Evolutionary conservation across 2,329 filamentous ascomycete genomes (phyloP).

Genomic region (Pezizomycotina sp.): DNA sequence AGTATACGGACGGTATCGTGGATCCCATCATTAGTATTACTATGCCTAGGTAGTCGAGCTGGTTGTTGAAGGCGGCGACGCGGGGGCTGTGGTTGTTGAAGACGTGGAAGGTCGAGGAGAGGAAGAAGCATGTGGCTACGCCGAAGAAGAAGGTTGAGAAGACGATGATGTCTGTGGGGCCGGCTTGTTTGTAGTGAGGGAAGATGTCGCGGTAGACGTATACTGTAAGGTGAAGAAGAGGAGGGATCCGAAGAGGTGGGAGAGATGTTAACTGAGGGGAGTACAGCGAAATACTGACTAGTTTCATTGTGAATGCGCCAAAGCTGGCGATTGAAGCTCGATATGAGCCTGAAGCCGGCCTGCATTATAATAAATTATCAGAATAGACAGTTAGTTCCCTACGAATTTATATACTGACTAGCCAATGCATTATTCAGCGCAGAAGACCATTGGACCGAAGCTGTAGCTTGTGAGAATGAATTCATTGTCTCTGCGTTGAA

Average conservation of each 20-base stretch:
- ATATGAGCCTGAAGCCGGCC: conserved; percentile 27
- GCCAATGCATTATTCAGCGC: too few species aligned
- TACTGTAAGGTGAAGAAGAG: conserved; percentile 31
- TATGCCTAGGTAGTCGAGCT: conserved; percentile 46
- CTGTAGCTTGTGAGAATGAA: too few species aligned
- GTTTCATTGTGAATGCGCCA: conserved; percentile 29
- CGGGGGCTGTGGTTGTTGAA: conserved; percentile 39
- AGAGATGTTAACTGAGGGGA: conserved; percentile 33
- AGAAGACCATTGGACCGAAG: too few species aligned
- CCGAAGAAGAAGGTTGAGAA: conserved; percentile 33
- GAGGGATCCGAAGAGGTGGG: conserved; percentile 32
- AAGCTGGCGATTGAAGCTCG: conserved; percentile 20
- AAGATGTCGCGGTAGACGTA: conserved; percentile 30
- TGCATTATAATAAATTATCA: conserved; percentile 22
- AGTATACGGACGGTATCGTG: conserved; percentile 43
- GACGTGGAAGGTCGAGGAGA: conserved; percentile 39
- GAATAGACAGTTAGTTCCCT: too few species aligned
- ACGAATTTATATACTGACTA: too few species aligned
- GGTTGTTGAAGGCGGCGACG: conserved; percentile 38
- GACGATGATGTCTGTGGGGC: conserved; percentile 30
- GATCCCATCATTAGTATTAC: conserved; percentile 46
- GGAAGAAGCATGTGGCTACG: conserved; percentile 33
- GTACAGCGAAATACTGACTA: conserved; percentile 21
- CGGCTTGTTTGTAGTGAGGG: conserved; percentile 29
- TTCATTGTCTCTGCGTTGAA: too few species aligned